Base-by-base conservation (phyloP, 139 green algal genomes). In the Micromonas commoda region DNA sequence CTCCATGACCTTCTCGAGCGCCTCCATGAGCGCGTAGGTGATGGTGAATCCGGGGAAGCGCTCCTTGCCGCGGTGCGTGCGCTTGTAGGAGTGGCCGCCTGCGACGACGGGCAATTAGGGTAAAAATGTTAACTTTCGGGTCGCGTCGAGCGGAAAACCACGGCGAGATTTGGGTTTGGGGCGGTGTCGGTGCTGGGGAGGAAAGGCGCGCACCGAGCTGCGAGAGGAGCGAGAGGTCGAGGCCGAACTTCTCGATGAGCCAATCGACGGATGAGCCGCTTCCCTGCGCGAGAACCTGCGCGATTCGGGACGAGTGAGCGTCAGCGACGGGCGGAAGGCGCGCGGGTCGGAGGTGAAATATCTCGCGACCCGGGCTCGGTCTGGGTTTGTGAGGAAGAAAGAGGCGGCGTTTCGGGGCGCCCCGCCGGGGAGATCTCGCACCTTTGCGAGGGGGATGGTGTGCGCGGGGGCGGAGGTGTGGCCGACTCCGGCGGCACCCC, bases 11-110 rank as follows among this genome's bases (percentile, higher is more conserved):
- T 81, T 32, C 68, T 81, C 75, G 28, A 81, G 66, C 35, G 24
- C 54, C 39, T 83, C 79, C 63, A 83, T 70, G 9, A 83, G 68
- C 31, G 68, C 76, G 70, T 85, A 85, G 13, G 80, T 85, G 68
- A 85, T 85, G 34, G 80, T 85, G 77, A 85, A 85, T 23, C 80
- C 80, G 2, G 80, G 80, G 77, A 85, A 85, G 23, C 65, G 35
- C 73, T 81, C 80, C 51, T 85, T 85, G 34, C 81, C 81, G 24
- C 81, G 69, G 72, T 85, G 77, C 39, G 81, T 85, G 26, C 81
- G 45, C 24, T 77, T 68, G 32, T 80, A 70, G 4, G 77, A 81
- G 77, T 85, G 81, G 51, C 81, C 81, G 9, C 45, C 45, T 57
- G 45, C 9, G 45, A 16, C 16, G 45, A 16, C 9, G n/a, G n/a